Conservation (phyloP, 805 yeast genomes). For the Ogataea allantospora region DNA sequence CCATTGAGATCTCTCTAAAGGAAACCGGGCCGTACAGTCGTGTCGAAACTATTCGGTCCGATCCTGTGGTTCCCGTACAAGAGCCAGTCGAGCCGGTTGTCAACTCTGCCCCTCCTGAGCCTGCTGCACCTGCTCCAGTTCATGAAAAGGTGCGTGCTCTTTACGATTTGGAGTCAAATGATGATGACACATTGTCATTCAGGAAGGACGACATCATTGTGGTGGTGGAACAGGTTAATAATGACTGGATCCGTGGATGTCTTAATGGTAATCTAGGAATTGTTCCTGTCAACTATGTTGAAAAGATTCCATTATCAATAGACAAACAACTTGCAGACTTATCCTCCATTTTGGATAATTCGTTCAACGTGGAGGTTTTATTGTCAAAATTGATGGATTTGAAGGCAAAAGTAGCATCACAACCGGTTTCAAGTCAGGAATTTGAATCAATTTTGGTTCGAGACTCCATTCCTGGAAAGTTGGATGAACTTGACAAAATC, state of each 20-base stretch:
- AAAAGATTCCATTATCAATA: constrained; percentile 67
- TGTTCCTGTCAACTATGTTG: constrained; percentile 89
- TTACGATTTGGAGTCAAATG: constrained; percentile 74
- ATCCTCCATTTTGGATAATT: constrained; percentile 51
- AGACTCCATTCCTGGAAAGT: constrained; percentile 66
- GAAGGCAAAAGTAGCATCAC: constrained; percentile 34
- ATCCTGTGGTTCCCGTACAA: constrained; percentile 17
- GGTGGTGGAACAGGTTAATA: constrained; percentile 81
- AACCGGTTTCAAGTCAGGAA: constrained; percentile 35
- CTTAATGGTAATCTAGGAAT: constrained; percentile 79
- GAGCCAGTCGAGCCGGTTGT: constrained; percentile 7
- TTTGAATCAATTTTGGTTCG: constrained; percentile 42
- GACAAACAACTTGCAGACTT: constrained; percentile 51
- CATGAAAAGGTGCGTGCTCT: constrained; percentile 66
- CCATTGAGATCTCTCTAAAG: constrained; percentile 66
- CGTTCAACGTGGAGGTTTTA: constrained; percentile 67
- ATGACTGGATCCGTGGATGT: constrained; percentile 96
- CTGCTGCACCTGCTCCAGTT: constrained; percentile 5
- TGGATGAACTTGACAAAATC: constrained; percentile 68
- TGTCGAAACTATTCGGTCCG: constrained; percentile 1
- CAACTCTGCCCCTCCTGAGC: background rate
- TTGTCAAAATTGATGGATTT: constrained; percentile 49
- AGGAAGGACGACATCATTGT: constrained; percentile 83
- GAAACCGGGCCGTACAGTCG: constrained; percentile 43
- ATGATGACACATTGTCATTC: constrained; percentile 85